Evolutionary conservation across 2,329 filamentous ascomycete species (phyloP).

Genomic region (Tricladium varicosporioides): DNA sequence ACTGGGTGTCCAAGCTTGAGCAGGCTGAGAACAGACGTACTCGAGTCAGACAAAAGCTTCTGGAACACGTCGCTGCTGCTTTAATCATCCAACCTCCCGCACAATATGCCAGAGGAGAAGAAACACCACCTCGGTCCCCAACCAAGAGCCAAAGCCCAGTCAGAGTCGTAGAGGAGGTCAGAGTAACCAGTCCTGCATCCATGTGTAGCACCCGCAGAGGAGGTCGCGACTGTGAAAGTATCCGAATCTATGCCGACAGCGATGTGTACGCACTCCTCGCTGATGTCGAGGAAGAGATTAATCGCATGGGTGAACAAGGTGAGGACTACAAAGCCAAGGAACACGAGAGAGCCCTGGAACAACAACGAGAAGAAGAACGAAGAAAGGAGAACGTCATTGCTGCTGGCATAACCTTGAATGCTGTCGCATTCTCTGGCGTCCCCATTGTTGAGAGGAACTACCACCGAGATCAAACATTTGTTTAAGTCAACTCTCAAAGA

Average conservation of each 20-base stretch:
- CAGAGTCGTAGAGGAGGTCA: conserved; percentile 24
- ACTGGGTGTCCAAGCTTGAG: conserved; percentile 79
- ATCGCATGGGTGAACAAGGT: conserved; percentile 33
- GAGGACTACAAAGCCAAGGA: neutral
- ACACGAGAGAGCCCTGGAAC: neutral
- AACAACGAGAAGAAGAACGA: conserved; percentile 1
- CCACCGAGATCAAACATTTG: neutral
- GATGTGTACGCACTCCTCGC: conserved; percentile 65
- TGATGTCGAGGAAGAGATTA: conserved; percentile 64
- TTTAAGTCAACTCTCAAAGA: neutral
- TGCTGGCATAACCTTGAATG: neutral
- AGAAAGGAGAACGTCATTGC: neutral
- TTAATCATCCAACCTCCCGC: conserved; percentile 43
- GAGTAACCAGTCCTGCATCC: conserved; percentile 22
- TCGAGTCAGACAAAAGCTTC: conserved; percentile 73
- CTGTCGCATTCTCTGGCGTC: neutral
- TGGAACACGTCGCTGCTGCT: conserved; percentile 78
- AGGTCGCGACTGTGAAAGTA: conserved; percentile 55
- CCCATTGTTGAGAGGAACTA: neutral
- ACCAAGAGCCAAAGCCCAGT: conserved; percentile 37
- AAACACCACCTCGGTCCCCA: conserved; percentile 56
- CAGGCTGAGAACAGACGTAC: conserved; percentile 75
- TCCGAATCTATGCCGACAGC: conserved; percentile 65
- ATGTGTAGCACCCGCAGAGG: conserved; percentile 2
- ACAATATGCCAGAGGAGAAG: conserved; percentile 7